A percentile compares a stretch with the other conserved stretches of the same genome.
Conservation (phyloP, 2,329 filamentous ascomycete species). For the Fusarium pseudonygamai region DNA sequence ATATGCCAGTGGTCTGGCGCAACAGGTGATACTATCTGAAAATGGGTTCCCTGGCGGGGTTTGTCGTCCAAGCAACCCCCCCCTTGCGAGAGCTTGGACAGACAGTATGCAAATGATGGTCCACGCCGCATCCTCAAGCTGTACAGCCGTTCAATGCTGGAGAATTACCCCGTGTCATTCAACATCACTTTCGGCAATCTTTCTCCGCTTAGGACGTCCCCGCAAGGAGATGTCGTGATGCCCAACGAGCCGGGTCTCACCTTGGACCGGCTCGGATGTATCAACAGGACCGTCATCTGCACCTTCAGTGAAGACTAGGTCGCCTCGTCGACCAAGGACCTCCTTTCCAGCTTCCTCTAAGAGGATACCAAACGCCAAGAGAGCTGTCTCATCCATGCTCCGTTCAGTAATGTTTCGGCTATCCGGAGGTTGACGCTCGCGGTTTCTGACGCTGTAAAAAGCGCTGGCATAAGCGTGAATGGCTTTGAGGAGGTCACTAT, state of each 20-base stretch:
- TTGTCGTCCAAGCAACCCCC: slow-evolving; percentile 13
- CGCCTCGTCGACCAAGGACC: slow-evolving; percentile 70
- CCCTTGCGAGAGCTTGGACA: slow-evolving; percentile 11
- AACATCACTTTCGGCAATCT: slow-evolving; percentile 31
- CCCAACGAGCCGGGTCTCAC: slow-evolving; percentile 35
- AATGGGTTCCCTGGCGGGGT: slow-evolving; percentile 9
- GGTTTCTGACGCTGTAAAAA: slow-evolving; percentile 64
- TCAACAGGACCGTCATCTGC: slow-evolving; percentile 34
- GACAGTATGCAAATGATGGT: background rate
- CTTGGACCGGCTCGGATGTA: slow-evolving; percentile 30
- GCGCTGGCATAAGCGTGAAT: slow-evolving; percentile 74
- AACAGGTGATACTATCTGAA: background rate
- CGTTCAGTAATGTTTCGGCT: slow-evolving; percentile 56
- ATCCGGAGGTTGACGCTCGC: slow-evolving; percentile 32
- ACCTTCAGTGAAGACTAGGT: slow-evolving; percentile 76
- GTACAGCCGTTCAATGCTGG: background rate
- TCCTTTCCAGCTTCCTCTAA: slow-evolving; percentile 75
- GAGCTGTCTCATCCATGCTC: slow-evolving; percentile 81
- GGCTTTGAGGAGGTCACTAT: slow-evolving; percentile 74
- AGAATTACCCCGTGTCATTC: slow-evolving; percentile 13
- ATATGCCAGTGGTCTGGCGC: slow-evolving; percentile 1
- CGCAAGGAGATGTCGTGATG: slow-evolving; percentile 37
- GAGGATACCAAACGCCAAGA: slow-evolving; percentile 78
- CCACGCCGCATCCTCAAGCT: background rate
- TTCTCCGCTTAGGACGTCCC: slow-evolving; percentile 48